Conservation (phyloP, 1,139 yeast species). For the Meyerozyma elateridarum region DNA sequence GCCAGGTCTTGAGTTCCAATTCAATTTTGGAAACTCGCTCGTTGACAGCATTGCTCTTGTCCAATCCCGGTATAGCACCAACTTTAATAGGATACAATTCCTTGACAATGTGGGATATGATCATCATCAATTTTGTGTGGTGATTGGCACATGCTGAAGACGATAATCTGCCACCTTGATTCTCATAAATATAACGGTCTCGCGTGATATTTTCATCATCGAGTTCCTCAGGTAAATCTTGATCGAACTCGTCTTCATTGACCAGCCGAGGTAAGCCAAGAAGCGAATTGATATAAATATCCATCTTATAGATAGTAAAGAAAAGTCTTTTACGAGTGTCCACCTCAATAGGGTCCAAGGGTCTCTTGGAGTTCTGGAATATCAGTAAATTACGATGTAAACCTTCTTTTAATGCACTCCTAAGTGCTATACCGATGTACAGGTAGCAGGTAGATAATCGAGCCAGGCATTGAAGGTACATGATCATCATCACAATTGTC, state of each 20-base stretch:
- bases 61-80: no score
- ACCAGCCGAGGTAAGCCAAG: slow-evolving; percentile 79
- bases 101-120: slow-evolving; percentile 39
- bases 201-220: slow-evolving; percentile 87
- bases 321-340: slow-evolving; percentile 84
- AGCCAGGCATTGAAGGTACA: slow-evolving; percentile 87
- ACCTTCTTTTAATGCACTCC: slow-evolving; percentile 86
- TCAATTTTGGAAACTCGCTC: slow-evolving; percentile 71
- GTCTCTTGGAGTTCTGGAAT: slow-evolving; percentile 43
- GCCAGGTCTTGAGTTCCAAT: slow-evolving; percentile 69
- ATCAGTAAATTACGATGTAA: slow-evolving; percentile 68
- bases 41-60: slow-evolving; percentile 34
- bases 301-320: slow-evolving; percentile 90
- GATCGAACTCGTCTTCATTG: slow-evolving; percentile 81
- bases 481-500: slow-evolving; percentile 65
- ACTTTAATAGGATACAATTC: slow-evolving; percentile 42
- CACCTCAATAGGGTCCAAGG: slow-evolving; percentile 73
- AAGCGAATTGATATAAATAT: slow-evolving; percentile 83
- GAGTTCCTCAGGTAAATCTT: slow-evolving; percentile 75
- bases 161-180: slow-evolving; percentile 47
- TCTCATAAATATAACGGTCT: slow-evolving; percentile 38
- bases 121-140: slow-evolving; percentile 66
- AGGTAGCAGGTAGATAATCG: slow-evolving; percentile 86
- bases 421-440: slow-evolving; percentile 84
- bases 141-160: slow-evolving; percentile 82